These are phyloP conservation scores for Trichoderma sp. DNA, from an alignment of 2,329 filamentous ascomycete genomes.

Conservation along the genomic window DNA sequence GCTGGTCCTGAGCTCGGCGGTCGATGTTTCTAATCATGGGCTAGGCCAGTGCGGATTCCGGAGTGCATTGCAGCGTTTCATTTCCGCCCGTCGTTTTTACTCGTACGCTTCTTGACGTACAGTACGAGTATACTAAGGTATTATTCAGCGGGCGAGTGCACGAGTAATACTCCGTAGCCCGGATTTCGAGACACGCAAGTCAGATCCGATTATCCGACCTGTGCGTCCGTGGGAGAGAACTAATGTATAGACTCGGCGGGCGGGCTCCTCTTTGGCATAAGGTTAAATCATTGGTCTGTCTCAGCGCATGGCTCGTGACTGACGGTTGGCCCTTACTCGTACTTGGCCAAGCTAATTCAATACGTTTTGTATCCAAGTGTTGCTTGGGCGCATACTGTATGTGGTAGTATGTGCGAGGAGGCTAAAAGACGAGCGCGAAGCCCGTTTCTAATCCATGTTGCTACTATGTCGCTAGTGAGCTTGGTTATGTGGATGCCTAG, in stretches of 20 bases:
- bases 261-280: constrained; percentile 11
- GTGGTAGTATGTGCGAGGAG: neutral
- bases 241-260: neutral
- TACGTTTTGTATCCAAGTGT: neutral
- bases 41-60: neutral
- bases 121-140: no score
- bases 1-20: constrained; percentile 5
- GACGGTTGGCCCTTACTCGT: neutral
- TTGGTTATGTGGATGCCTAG: neutral
- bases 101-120: neutral
- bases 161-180: neutral
- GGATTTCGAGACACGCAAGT: neutral
- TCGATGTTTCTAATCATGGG: neutral
- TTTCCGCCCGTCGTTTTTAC: neutral
- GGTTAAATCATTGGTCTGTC: constrained; percentile 15
- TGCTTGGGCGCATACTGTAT: neutral
- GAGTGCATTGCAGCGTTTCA: neutral
- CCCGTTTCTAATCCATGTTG: neutral
- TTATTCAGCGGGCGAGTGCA: neutral
- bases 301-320: constrained; percentile 6
- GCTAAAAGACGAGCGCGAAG: neutral
- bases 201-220: neutral
- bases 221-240: neutral
- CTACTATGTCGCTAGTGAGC: neutral
- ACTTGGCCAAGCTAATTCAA: neutral